Conservation (phyloP, 129 eudicot species). For the Saposhnikovia divaricata region DNA sequence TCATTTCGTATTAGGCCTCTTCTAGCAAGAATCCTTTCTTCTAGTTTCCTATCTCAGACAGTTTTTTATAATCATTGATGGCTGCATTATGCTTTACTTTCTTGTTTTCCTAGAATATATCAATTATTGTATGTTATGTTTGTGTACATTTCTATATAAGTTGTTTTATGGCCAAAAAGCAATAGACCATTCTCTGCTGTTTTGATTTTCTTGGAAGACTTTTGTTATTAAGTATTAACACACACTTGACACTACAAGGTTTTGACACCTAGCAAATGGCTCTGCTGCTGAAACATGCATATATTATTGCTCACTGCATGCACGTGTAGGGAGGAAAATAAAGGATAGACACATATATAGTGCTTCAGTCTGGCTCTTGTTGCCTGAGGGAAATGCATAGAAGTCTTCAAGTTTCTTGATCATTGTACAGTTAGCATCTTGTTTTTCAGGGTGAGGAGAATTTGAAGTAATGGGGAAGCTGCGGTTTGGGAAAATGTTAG, state of each 20-base stretch:
- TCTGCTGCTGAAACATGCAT: background rate
- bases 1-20: background rate
- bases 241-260: background rate
- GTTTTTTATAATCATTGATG: background rate
- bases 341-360: background rate
- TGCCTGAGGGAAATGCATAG: background rate
- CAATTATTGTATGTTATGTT: background rate
- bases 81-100: background rate
- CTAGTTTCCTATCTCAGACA: background rate
- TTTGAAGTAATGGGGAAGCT: slow-evolving; percentile 45
- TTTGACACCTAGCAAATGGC: background rate
- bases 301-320: background rate
- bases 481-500: slow-evolving; percentile 53
- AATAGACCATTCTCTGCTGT: background rate
- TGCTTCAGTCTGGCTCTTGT: background rate
- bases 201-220: background rate
- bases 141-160: background rate
- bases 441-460: background rate
- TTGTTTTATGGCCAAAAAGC: background rate
- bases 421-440: background rate
- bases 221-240: background rate
- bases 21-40: background rate
- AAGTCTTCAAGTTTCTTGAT: background rate
- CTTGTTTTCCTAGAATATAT: background rate
- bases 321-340: slow-evolving; percentile 7